Conservation (phyloP, 495 filamentous ascomycete genomes). For the Aspergillus panamensis region DNA sequence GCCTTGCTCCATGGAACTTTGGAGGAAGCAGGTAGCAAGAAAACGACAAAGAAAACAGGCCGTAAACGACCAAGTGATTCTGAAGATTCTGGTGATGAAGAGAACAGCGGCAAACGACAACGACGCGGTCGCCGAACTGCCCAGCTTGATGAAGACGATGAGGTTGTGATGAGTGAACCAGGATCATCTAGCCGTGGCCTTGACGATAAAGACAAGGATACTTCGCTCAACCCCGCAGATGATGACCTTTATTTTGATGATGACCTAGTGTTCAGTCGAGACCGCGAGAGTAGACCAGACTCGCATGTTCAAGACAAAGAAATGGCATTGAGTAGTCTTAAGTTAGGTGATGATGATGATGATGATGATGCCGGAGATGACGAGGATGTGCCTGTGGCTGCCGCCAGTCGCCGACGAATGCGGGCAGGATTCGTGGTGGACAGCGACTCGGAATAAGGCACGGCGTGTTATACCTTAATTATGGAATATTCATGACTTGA, state of each 20-base stretch:
- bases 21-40: constrained; percentile 40
- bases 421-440: constrained; percentile 50
- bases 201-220: constrained; percentile 27
- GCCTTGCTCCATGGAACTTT: constrained; percentile 52
- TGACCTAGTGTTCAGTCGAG: constrained; percentile 35
- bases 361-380: constrained; percentile 24
- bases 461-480: constrained; percentile 1
- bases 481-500: constrained; percentile 25
- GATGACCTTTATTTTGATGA: constrained; percentile 41
- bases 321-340: constrained; percentile 3
- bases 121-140: constrained; percentile 24
- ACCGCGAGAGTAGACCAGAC: constrained; percentile 20
- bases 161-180: constrained; percentile 36
- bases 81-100: constrained; percentile 17
- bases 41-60: constrained; percentile 20
- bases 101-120: constrained; percentile 33
- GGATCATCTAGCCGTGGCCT: constrained; percentile 22
- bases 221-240: constrained; percentile 29
- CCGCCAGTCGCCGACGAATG: constrained; percentile 34
- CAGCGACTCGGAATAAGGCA: constrained; percentile 46
- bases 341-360: background rate
- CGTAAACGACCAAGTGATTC: constrained; percentile 36
- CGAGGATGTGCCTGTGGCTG: constrained; percentile 34
- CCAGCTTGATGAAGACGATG: constrained; percentile 28
- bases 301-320: constrained; percentile 18